Conservation (phyloP, 768 basidiomycete genomes). For the Mycena chlorophos region DNA sequence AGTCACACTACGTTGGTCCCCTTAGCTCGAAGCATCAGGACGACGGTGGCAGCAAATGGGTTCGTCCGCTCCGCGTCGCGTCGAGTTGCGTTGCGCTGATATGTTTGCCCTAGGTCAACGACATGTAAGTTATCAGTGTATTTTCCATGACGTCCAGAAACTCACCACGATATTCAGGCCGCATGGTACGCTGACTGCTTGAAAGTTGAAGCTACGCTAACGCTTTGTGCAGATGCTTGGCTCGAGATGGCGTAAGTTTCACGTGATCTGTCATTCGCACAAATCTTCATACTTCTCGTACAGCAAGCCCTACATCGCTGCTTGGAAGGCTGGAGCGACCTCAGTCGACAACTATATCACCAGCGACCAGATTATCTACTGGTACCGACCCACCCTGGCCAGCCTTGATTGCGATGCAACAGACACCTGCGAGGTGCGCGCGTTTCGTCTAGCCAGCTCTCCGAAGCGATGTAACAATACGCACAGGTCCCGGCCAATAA, state of each 20-base stretch:
- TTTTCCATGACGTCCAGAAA: not conserved
- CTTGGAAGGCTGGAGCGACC: constrained; percentile 45
- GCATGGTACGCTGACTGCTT: constrained; percentile 5
- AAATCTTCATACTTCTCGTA: too few relatives aligned
- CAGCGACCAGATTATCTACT: constrained; percentile 20
- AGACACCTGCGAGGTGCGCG: constrained; percentile 12
- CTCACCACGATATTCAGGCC: constrained; percentile 5
- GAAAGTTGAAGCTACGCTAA: not conserved
- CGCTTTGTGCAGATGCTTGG: constrained; percentile 26
- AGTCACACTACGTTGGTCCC: constrained; percentile 55
- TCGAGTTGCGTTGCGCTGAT: not conserved
- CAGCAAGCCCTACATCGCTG: constrained; percentile 45
- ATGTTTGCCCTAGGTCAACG: constrained; percentile 11
- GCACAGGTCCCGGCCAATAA: constrained; percentile 19
- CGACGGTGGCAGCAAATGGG: constrained; percentile 21
- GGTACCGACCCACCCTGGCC: constrained; percentile 19
- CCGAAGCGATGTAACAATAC: not conserved
- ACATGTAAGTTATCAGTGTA: constrained; percentile 20
- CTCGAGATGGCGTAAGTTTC: constrained; percentile 49
- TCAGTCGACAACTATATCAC: constrained; percentile 19
- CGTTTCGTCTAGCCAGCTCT: not conserved
- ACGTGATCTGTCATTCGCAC: too few relatives aligned
- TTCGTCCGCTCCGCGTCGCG: not conserved
- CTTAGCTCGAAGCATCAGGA: constrained; percentile 26
- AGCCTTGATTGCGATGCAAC: constrained; percentile 20